Evolutionary conservation across 495 filamentous ascomycete genomes (phyloP), one percentile per base, ranked within the genome.

Genomic region (Rusavskia elegans): DNA sequence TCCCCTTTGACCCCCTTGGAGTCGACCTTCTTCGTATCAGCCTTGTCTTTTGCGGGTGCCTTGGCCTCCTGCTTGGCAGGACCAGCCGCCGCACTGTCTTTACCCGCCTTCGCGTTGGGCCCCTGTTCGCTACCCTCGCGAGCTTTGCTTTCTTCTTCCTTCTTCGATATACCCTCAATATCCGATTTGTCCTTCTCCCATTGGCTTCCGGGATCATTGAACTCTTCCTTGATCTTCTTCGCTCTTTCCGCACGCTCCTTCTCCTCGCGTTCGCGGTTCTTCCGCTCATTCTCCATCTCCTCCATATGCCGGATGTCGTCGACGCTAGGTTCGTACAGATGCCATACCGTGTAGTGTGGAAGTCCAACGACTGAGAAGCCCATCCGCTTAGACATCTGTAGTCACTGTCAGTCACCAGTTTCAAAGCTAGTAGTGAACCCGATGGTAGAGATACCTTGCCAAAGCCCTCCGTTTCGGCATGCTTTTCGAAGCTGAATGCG

Each of bases 261-360:
- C 56, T 88, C 84, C 65, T 85, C 83, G 9, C 73, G 65, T 63
- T 95, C 89, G 29, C 75, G 80, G 27, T 76, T 78, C 52, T 80
- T 70, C 30, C 80, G 78, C 59, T 95, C 88, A 52, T 78, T 66
- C 59, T 95, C 87, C 87, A 95, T 93, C 68, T 95, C 84, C 72
- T 87, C 90, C 93, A 99, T 99, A 57, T 96, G 93, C 49, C 85
- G 81, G 48, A 97, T 84, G 59, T 99, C 93, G 60, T 99, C 93
- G 11, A 95, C 87, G 55, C 86, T 94, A 13, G 93, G 93, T 64
- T 99, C 93, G 70, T 99, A 99, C 49, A 96, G 72, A 81, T 99
- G 93, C 93, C 93, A 99, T 52, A 99, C 95, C 0, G 89, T 95
- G 65, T 99, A 99, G 61, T 99, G 93, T 6, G 93, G 93, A 37